Base-by-base conservation (phyloP, 2,329 filamentous ascomycete genomes). In the Aspergillus arachidicola region DNA sequence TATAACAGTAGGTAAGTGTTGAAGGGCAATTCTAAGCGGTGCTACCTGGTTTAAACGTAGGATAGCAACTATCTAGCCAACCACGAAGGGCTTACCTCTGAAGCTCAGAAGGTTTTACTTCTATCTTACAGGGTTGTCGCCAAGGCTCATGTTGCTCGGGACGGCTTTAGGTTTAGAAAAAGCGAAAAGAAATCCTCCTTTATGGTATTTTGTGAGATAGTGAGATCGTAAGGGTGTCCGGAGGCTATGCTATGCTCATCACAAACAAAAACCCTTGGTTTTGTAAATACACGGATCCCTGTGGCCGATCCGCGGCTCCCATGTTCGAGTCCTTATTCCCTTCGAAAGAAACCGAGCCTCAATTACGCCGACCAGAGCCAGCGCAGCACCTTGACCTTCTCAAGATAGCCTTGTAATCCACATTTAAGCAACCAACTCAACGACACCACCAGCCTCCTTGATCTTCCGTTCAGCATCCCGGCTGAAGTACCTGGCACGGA, bases 381-480 rank as follows among this genome's bases (percentile, higher is more conserved):
- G 68, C 63, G 68, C 68, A 73, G 69, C 70, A 69, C 70, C 70
- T 69, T 68, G 63, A 66, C 71, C 71, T 70, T 70, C 70, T 68
- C 57, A 63, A 69, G 64, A 69, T 64, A 72, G 71, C 67, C 66
- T 59, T 64, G 59, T 62, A 68, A 46, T 69, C 64, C 71, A 69
- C 74, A 72, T 77, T 87, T 91, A 97, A 84, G 93, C 94, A 79
- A 97, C 92, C 81, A 97, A 88, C 88, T 97, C 93, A 78, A 96
- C 86, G 78, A 97, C 92, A 84, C 94, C 94, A 83, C 95, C 95
- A 78, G 94, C 94, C 83, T 95, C 93, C 82, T 92, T 96, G 85
- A 99, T 97, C 91, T 99, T 99, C 86, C 92, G 87, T 91, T 99
- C 95, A 73, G 95, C 95, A 82, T 97, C 90, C 81, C 91, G 91